Percentiles rank a stretch among this genome's conserved stretches.
Conservation (phyloP, 2,329 filamentous ascomycete species). For the Atkinsonella hypoxylon region DNA sequence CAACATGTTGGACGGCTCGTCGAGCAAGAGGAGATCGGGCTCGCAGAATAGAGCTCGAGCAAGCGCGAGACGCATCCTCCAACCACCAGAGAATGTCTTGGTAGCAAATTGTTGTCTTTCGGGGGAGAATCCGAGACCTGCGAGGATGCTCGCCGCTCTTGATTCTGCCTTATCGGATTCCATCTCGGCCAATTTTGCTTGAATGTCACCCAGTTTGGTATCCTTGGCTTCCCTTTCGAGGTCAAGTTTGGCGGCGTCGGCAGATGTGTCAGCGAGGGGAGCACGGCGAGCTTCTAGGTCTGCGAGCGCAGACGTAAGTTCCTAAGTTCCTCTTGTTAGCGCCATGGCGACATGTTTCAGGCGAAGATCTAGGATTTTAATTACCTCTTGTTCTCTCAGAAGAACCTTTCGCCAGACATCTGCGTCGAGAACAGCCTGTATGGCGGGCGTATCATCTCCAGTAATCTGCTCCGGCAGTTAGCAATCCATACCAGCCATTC, state of each 20-base stretch:
- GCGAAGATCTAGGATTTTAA: slow-evolving; percentile 15
- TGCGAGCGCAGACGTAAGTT: slow-evolving; percentile 65
- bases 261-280: slow-evolving; percentile 79
- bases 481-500: not conserved
- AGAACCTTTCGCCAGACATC: slow-evolving; percentile 98
- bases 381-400: slow-evolving; percentile 72
- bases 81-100: slow-evolving; percentile 98
- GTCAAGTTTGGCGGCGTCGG: slow-evolving; percentile 76
- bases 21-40: slow-evolving; percentile 85
- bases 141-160: slow-evolving; percentile 87
- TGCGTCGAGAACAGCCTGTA: slow-evolving; percentile 92
- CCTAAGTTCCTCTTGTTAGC: slow-evolving; percentile 25
- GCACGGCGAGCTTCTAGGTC: slow-evolving; percentile 67
- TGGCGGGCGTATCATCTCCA: slow-evolving; percentile 86
- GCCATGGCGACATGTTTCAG: not conserved
- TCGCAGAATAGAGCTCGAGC: slow-evolving; percentile 96
- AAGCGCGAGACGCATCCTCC: slow-evolving; percentile 94
- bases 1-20: slow-evolving; percentile 99
- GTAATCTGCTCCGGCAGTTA: slow-evolving; percentile 48
- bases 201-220: slow-evolving; percentile 80
- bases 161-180: slow-evolving; percentile 98
- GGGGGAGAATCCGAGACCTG: slow-evolving; percentile 89
- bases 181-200: slow-evolving; percentile 91
- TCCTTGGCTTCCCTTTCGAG: slow-evolving; percentile 83
- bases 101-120: slow-evolving; percentile 88